Evolutionary conservation across 2,329 filamentous ascomycete species (phyloP), one percentile per base, ranked within the genome.

Genomic region (Diaporthe humulicola): DNA sequence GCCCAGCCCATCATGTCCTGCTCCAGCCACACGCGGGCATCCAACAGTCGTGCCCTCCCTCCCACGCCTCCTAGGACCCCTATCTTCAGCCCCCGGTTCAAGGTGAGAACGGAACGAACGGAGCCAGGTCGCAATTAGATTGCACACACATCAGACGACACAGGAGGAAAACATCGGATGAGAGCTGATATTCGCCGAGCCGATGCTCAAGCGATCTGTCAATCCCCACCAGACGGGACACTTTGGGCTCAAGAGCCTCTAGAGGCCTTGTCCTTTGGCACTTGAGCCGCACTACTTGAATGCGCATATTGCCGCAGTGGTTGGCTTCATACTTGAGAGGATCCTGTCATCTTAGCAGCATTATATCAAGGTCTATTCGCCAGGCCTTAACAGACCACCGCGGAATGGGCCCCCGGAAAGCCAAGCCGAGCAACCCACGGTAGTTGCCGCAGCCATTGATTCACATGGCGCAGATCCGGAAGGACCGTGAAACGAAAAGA

Each of bases 91-190:
- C 64, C 64, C 64, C 48, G 48, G 48, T 69, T 30, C 48, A 69
- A 69, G 33, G 64, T 69, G 64, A 69, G 64, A 69, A 69, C 64
- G 64, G 64, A 69, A 69, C 30, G n/a, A 40, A 30, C 64, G 64
- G 64, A 67, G 64, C 64, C 64, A 67, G 64, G 64, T 67, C 64
- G 64, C 64, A 30, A 38, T 52, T 69, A 69, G 5, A 69, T 54
- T 54, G 64, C 64, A 15, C 2, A 28, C n/a, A 54, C 45, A 69
- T 54, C 64, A 69, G 48, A 69, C 64, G 64, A 69, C 48, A 69
- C 64, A 54, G 45, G 64, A 40, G 64, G 19, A 40, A 54, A 22
- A 54, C 48, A 69, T 69, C n/a, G 48, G 48, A 69, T 54, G 64
- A 54, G 64, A 14, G 19, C 30, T 45, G 64, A 54, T n/a, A 28